Base-by-base conservation (phyloP, 805 yeast species). In the Brettanomyces anomalus region DNA sequence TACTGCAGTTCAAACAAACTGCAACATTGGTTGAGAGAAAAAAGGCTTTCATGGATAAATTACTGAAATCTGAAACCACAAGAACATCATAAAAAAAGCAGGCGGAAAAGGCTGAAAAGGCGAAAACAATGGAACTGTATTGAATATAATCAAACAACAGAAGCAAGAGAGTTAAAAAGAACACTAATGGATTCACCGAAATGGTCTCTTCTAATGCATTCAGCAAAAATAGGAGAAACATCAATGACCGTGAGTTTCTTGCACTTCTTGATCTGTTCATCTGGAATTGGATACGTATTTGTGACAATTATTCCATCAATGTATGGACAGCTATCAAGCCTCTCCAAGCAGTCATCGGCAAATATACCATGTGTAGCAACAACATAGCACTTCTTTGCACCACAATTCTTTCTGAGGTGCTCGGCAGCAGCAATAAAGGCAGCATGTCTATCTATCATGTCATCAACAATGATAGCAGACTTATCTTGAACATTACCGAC, bases 381-480 rank as follows among this genome's bases (percentile, higher is more conserved):
- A 19, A 93, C 79, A 54, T 83, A 85, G 21, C 93, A 96, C 45
- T 77, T 74, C 54, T 81, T 83, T 47, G 99, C 98, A 45, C 98
- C 98, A 68, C 99, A 93, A 64, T 89, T 90, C 64, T 85, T 72
- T 51, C 94, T 77, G 61, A 95, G 77, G 67, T 93, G 98, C 67
- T 93, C 99, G 30, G 99, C 98, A 36, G 98, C 98, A 26, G 97
- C 90, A 49, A 93, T 84, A 60, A 89, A 90, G 8, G 95, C 79
- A 49, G 82, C 81, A 37, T 96, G 96, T 60, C 93, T 87, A 61
- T 93, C 98, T 55, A 93, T 83, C 94, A 93, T 86, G 61, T 93
- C 99, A 66, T 93, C 99, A 46, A 93, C 72, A 46, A 93, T 85
- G 51, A 93, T 85, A 16, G 97, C 97, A 5, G 95, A 85, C 63